Base-by-base conservation (phyloP, 148 eudicot species). In the Pharnaceum exiguum region DNA sequence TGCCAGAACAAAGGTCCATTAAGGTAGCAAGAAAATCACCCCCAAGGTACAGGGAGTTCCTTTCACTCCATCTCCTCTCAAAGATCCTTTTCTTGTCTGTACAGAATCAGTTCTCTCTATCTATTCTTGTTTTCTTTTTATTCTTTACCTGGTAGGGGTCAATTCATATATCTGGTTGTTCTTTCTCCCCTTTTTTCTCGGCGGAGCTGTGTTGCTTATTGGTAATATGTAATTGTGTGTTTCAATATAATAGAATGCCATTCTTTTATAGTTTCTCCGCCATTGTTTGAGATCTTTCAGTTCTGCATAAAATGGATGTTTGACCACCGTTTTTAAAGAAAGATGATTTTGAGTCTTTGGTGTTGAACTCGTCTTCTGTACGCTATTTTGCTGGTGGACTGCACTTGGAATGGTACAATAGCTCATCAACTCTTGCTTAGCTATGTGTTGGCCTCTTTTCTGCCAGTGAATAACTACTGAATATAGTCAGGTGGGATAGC, bases 161-260 rank as follows among this genome's bases (percentile, higher is more conserved):
- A n/a, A n/a, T n/a, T 46, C 42, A 18, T 38, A 27, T 30, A 29
- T 43, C 30, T 43, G 62, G 25, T 25, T 23, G 11, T 55, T 24
- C 44, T 36, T 30, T 38, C 55, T 51, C 50, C 46, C 50, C 9
- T 32, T 37, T 29, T 35, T 57, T n/a, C 51, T 48, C 60, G 37
- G 39, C 39, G 33, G 50, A 4, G 49, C 51, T 24, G 46, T 47
- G 61, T 56, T 46, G 56, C 62, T 49, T 38, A 48, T 54, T 62
- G 55, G 62, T 47, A 54, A 36, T 28, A 16, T 62, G 66, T 66
- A 48, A 32, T 68, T 46, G 60, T 68, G 32, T 17, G 21, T 17
- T 55, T 36, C 55, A 36, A 55, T 55, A 43, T 68, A 55, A 62
- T 69, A 25, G 37, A 69, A 48, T 48, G 56, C 23, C 63, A 54